Conservation (phyloP, 768 basidiomycete species). For the Podaxis sp. region DNA sequence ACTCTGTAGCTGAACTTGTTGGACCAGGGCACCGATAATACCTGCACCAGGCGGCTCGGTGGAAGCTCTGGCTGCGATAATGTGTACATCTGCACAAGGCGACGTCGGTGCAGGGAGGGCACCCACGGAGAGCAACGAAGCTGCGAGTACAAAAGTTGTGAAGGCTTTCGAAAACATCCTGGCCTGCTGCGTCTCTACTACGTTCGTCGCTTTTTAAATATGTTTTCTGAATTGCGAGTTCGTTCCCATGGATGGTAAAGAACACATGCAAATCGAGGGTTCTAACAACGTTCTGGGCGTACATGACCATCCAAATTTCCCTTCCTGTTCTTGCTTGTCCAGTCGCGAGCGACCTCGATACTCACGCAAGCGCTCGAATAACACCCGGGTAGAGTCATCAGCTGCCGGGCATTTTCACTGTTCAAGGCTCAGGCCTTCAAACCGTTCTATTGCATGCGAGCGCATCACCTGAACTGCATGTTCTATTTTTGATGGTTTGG, state of each 20-base stretch:
- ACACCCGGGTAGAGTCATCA: slow-evolving; percentile 6
- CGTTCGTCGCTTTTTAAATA: neutral
- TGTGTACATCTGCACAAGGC: slow-evolving; percentile 28
- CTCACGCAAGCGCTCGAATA: neutral
- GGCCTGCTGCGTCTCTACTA: neutral
- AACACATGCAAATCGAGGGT: neutral
- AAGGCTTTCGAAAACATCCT: slow-evolving; percentile 15
- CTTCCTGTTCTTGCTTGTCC: neutral
- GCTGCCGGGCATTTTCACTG: neutral
- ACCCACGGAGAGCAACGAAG: slow-evolving; percentile 3
- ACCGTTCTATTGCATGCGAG: slow-evolving; percentile 6
- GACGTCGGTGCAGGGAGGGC: slow-evolving; percentile 24
- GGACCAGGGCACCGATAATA: slow-evolving; percentile 26
- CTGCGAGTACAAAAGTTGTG: slow-evolving; percentile 8
- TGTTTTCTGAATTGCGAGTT: neutral
- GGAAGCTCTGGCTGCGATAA: slow-evolving; percentile 28
- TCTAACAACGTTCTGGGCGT: neutral
- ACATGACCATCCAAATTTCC: neutral
- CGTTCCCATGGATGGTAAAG: neutral
- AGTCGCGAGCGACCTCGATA: slow-evolving; percentile 1
- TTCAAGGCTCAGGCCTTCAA: neutral
- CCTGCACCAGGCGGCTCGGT: slow-evolving; percentile 27
- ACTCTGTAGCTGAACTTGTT: slow-evolving; percentile 25
- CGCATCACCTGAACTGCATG: slow-evolving; percentile 5
- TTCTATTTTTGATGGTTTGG: neutral